Evolutionary conservation across 2,329 filamentous ascomycete species (phyloP).

Genomic region (Paradendryphiella salina): DNA sequence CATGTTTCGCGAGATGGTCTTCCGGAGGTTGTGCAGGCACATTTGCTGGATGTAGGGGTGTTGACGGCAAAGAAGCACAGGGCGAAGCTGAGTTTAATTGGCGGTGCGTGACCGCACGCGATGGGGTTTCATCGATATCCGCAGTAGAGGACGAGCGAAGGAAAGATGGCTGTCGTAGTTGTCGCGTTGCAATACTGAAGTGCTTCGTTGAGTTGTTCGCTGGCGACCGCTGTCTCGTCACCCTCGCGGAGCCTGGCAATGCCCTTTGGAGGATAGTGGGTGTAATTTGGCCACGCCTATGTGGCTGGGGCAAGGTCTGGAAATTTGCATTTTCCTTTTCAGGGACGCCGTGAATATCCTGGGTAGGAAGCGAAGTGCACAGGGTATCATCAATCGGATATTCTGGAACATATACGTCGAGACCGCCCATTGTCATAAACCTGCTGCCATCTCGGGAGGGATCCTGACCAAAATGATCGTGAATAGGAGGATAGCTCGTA

Average conservation of each 20-base stretch:
- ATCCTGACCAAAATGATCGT: no score
- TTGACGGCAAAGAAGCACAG: not conserved
- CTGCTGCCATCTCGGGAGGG: no score
- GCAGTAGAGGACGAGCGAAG: slow-evolving; percentile 9
- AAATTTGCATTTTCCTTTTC: not conserved
- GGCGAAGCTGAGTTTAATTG: not conserved
- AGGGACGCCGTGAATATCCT: not conserved
- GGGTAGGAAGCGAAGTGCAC: not conserved
- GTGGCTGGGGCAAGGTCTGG: not conserved
- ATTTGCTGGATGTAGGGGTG: not conserved
- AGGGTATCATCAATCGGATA: no score
- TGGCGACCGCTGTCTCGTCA: not conserved
- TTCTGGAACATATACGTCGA: no score
- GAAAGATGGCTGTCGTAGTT: not conserved
- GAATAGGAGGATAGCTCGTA: no score
- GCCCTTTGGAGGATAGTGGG: not conserved
- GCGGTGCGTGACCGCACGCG: not conserved
- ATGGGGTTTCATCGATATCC: slow-evolving; percentile 4
- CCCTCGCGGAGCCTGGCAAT: not conserved
- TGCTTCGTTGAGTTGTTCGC: not conserved
- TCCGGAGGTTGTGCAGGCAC: not conserved
- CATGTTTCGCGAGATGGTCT: not conserved
- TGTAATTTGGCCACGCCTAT: not conserved
- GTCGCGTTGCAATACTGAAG: not conserved
- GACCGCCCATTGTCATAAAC: no score